Percentiles rank a stretch among this genome's conserved stretches.
These are phyloP conservation scores for Aurifilum marmelostoma DNA, from an alignment of 2,329 filamentous ascomycete genomes.

Conservation along the genomic window DNA sequence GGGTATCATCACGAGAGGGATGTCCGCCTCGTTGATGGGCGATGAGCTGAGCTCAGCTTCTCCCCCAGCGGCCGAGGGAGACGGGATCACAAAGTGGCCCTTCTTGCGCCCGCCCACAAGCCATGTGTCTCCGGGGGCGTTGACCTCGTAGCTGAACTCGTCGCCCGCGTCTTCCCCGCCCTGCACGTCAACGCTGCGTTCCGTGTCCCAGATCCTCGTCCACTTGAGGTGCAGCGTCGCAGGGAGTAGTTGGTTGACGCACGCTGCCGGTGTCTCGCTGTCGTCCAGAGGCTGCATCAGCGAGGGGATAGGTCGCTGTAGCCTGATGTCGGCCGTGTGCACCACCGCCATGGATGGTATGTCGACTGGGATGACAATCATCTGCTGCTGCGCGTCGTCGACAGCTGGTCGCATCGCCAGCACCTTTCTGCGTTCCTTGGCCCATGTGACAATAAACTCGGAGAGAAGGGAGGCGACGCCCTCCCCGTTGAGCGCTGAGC, in stretches of 20 bases:
- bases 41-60: conserved; percentile 41
- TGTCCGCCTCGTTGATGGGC: conserved; percentile 54
- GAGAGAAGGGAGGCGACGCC: conserved; percentile 38
- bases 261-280: conserved; percentile 49
- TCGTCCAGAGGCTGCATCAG: conserved; percentile 34
- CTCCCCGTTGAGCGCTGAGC: conserved; percentile 35
- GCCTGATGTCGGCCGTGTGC: conserved; percentile 72
- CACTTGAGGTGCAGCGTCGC: conserved; percentile 65
- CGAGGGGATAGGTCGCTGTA: conserved; percentile 46
- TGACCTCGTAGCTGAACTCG: conserved; percentile 83
- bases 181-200: conserved; percentile 38
- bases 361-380: conserved; percentile 87
- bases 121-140: conserved; percentile 76
- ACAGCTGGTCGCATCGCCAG: conserved; percentile 37
- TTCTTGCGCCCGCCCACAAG: conserved; percentile 81
- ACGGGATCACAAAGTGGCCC: conserved; percentile 71
- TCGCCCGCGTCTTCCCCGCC: conserved; percentile 48
- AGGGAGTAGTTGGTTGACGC: conserved; percentile 66
- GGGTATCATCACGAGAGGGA: conserved; percentile 78
- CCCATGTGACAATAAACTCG: conserved; percentile 44
- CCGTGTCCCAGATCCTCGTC: conserved; percentile 65
- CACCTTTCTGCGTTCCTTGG: conserved; percentile 40
- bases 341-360: conserved; percentile 82
- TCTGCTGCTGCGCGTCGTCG: conserved; percentile 49
- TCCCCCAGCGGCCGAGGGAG: conserved; percentile 32